Evolutionary conservation across 116 monocot species (phyloP).

Genomic region (Papilionanthe hybrid): DNA sequence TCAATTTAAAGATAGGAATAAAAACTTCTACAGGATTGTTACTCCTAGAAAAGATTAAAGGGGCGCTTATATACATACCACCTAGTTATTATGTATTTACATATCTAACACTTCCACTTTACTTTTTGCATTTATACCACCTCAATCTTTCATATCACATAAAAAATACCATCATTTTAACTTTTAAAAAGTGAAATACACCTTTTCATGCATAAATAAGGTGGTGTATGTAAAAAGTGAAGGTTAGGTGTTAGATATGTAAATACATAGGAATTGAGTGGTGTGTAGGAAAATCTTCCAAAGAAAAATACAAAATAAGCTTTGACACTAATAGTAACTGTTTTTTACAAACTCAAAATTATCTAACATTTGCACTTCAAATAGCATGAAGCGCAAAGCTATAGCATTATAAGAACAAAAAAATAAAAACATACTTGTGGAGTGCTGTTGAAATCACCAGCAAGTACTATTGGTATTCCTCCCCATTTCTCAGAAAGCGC

Average conservation of each 20-base stretch:
- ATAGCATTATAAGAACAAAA: neutral
- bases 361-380: neutral
- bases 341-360: neutral
- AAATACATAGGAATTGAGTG: too few relatives aligned
- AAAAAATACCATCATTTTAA: too few relatives aligned
- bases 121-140: too few relatives aligned
- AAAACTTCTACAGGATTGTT: neutral
- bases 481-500: conserved; percentile 56
- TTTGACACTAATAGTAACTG: neutral
- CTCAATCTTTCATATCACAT: too few relatives aligned
- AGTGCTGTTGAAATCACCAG: conserved; percentile 73
- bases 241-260: too few relatives aligned
- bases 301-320: neutral
- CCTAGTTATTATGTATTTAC: too few relatives aligned
- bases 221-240: too few relatives aligned
- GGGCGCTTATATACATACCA: too few relatives aligned
- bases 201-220: too few relatives aligned
- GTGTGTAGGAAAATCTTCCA: neutral
- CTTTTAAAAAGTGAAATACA: too few relatives aligned
- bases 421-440: conserved; percentile 33
- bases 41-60: neutral
- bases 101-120: too few relatives aligned
- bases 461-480: conserved; percentile 58
- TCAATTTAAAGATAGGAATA: neutral
- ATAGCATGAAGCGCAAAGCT: neutral